Evolutionary conservation across 352 stramenopile species (phyloP).

Genomic region (Globisporangium emineosum): DNA sequence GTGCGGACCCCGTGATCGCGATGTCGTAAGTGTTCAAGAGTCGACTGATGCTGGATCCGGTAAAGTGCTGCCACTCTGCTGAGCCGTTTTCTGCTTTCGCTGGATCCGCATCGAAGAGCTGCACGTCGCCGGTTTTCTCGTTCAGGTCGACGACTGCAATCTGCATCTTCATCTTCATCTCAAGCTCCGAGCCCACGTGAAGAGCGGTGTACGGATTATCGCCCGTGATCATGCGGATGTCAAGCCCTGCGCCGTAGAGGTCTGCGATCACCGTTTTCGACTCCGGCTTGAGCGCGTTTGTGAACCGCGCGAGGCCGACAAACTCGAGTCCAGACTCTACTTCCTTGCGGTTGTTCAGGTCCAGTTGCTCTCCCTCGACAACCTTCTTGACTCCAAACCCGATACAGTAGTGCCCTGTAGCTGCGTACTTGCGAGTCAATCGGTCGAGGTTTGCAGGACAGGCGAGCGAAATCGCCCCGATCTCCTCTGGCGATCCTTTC

Average conservation of each 20-base stretch:
- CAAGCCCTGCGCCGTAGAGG: constrained; percentile 27
- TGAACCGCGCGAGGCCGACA: constrained; percentile 73
- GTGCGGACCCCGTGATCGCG: not conserved
- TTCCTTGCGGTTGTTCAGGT: constrained; percentile 23
- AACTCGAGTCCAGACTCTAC: constrained; percentile 62
- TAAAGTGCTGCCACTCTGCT: not conserved
- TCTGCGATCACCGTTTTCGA: constrained; percentile 57
- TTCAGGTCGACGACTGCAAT: not conserved
- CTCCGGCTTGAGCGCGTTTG: constrained; percentile 81
- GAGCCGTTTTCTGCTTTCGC: not conserved
- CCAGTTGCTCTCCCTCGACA: constrained; percentile 2
- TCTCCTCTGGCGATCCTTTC: constrained; percentile 40
- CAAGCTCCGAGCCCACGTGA: not conserved
- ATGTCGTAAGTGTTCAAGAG: not conserved
- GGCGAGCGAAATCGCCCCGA: constrained; percentile 10
- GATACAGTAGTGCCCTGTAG: constrained; percentile 66
- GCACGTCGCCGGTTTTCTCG: not conserved
- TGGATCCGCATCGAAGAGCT: not conserved
- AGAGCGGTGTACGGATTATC: not conserved
- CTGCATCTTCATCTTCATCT: not conserved
- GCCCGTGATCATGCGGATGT: constrained; percentile 2
- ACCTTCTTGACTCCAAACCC: constrained; percentile 36
- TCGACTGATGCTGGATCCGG: not conserved
- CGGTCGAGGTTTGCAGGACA: constrained; percentile 25
- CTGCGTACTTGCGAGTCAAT: constrained; percentile 25